A percentile compares a stretch with the other conserved stretches of the same genome.
Evolutionary conservation across 2,329 filamentous ascomycete genomes (phyloP).

Genomic region (Apiospora rasikravindrae): DNA sequence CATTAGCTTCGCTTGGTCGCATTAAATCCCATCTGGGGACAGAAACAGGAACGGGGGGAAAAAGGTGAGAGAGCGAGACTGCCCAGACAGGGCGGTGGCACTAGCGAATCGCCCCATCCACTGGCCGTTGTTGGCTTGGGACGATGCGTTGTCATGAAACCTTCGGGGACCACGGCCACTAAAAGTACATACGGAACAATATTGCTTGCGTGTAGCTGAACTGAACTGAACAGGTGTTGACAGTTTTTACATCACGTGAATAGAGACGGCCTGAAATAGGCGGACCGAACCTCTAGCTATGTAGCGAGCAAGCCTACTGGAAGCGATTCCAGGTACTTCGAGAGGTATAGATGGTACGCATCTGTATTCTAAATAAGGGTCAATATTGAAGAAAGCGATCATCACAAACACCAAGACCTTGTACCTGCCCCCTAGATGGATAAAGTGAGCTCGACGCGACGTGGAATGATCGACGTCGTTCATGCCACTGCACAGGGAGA

Average conservation of each 20-base stretch:
- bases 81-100: neutral
- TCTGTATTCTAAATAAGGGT: neutral
- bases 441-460: neutral
- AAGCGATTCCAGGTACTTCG: no score
- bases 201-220: no score
- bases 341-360: no score
- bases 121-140: conserved; percentile 3
- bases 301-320: no score
- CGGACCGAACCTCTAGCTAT: neutral
- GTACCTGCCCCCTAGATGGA: neutral
- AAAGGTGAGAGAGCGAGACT: neutral
- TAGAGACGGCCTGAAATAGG: neutral
- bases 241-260: no score
- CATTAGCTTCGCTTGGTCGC: conserved; percentile 10
- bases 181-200: no score
- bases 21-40: neutral
- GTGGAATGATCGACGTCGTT: neutral
- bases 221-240: no score
- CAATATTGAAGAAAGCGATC: neutral
- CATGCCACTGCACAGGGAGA: neutral
- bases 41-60: no score
- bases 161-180: neutral
- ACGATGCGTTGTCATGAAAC: conserved; percentile 15
- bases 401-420: neutral
- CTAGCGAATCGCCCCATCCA: conserved; percentile 10